Percentiles rank a stretch among this genome's conserved stretches.
phyloP scores from a whole-genome alignment of 371 early-diverging fungal genomes.

The Mortierella sp. region DNA sequence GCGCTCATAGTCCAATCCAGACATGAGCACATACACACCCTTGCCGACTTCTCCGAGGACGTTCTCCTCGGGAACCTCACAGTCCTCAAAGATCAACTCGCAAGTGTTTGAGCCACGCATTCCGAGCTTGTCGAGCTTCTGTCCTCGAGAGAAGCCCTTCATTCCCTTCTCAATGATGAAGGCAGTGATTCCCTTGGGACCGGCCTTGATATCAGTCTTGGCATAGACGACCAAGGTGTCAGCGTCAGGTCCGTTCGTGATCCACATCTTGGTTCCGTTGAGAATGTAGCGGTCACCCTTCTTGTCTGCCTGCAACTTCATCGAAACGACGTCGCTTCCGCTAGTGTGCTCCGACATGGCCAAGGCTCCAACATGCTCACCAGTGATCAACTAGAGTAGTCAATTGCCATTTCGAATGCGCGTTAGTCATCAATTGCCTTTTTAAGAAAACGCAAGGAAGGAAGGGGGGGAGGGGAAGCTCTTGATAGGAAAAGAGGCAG shows the following conservation, averaged over 20 bases:
- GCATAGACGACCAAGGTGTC: slow-evolving; percentile 95
- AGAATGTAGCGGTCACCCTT: slow-evolving; percentile 84
- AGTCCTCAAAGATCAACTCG: slow-evolving; percentile 95
- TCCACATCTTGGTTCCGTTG: slow-evolving; percentile 96
- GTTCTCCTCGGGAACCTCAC: slow-evolving; percentile 93
- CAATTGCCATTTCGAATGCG: not conserved
- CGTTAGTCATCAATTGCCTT: no score
- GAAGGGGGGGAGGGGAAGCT: not conserved
- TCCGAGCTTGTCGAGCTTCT: slow-evolving; percentile 96
- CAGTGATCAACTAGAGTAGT: slow-evolving; percentile 74
- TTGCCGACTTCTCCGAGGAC: slow-evolving; percentile 86
- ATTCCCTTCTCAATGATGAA: slow-evolving; percentile 93
- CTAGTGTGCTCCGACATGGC: slow-evolving; percentile 96
- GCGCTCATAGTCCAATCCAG: slow-evolving; percentile 93
- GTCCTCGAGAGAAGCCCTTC: slow-evolving; percentile 88
- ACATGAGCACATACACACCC: slow-evolving; percentile 98
- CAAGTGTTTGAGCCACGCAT: slow-evolving; percentile 98
- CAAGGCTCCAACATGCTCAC: slow-evolving; percentile 93
- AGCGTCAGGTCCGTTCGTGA: slow-evolving; percentile 97
- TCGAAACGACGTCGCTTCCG: slow-evolving; percentile 96
- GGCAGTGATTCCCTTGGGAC: slow-evolving; percentile 93
- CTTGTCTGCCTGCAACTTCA: slow-evolving; percentile 88
- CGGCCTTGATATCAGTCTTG: slow-evolving; percentile 85
- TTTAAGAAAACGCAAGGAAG: not conserved
- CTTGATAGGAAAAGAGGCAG: no score